A percentile compares a stretch with the other conserved stretches of the same genome.
phyloP scores from a whole-genome alignment of 2,329 filamentous ascomycete species.

The Fusarium scirpi region DNA sequence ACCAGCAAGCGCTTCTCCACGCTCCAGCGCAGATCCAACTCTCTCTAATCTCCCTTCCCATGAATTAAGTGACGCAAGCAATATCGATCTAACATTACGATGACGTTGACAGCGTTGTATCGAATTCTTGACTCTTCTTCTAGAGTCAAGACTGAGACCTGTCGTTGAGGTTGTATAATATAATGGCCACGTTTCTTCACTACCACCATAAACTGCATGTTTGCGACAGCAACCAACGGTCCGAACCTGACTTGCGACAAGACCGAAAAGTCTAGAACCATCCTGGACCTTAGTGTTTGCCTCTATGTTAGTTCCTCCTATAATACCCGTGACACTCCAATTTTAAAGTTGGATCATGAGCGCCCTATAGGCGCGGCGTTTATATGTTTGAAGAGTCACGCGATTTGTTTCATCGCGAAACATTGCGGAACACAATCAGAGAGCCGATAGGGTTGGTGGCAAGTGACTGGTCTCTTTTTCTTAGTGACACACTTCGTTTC shows the following conservation, averaged over 20 bases:
- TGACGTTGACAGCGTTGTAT: constrained; percentile 23
- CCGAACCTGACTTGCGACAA: neutral
- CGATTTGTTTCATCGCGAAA: constrained; percentile 19
- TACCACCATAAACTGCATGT: neutral
- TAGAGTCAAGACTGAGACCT: neutral
- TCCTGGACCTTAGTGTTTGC: neutral
- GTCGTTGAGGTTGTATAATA: neutral
- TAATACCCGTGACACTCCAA: neutral
- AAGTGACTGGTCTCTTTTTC: neutral
- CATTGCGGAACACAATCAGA: neutral
- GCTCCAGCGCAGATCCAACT: constrained; percentile 8
- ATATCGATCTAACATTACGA: constrained; percentile 33
- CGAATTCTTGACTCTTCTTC: constrained; percentile 5
- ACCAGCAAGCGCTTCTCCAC: constrained; percentile 17
- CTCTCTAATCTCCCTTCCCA: constrained; percentile 24
- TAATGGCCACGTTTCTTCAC: constrained; percentile 17
- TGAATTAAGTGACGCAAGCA: constrained; percentile 25
- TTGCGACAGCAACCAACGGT: neutral
- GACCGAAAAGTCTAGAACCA: neutral
- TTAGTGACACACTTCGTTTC: neutral
- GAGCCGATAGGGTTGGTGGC: neutral
- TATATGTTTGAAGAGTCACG: constrained; percentile 2
- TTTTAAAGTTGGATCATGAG: constrained; percentile 1
- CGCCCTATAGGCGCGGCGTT: neutral
- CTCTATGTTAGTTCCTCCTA: neutral